Conservation (phyloP, 352 stramenopile genomes). For the Phytophthora lateralis region DNA sequence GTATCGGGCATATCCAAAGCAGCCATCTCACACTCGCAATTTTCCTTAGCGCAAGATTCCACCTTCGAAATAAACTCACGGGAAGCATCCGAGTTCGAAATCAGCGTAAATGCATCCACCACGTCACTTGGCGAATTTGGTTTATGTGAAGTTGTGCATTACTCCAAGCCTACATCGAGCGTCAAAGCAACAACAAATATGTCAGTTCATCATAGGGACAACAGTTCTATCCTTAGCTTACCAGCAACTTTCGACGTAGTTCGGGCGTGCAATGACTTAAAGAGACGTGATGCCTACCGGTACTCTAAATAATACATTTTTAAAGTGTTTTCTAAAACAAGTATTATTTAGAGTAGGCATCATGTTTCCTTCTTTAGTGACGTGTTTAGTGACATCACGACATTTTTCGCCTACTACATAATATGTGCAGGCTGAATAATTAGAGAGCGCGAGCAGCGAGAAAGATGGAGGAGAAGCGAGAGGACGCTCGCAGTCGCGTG, state of each 20-base stretch:
- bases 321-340: too few relatives aligned
- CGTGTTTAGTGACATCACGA: constrained; percentile 1
- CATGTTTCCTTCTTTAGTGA: constrained; percentile 1
- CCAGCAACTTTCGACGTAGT: constrained; percentile 72
- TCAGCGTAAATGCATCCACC: constrained; percentile 43
- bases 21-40: constrained; percentile 45
- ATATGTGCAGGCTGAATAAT: not conserved
- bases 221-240: constrained; percentile 31
- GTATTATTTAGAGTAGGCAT: too few relatives aligned
- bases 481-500: constrained; percentile 24
- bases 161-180: constrained; percentile 59
- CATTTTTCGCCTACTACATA: not conserved
- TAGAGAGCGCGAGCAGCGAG: constrained; percentile 13
- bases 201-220: constrained; percentile 4
- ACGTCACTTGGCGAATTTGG: constrained; percentile 46
- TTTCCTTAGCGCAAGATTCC: constrained; percentile 37
- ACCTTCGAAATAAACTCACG: constrained; percentile 42
- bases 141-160: constrained; percentile 55
- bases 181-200: constrained; percentile 13
- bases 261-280: constrained; percentile 70
- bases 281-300: too few relatives aligned
- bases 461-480: constrained; percentile 40
- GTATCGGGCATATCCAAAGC: constrained; percentile 44
- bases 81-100: constrained; percentile 28
- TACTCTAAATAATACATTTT: too few relatives aligned